These are phyloP conservation scores for Chrysophaeum taylorii DNA, from an alignment of 352 stramenopile species.

Conservation along the genomic window DNA sequence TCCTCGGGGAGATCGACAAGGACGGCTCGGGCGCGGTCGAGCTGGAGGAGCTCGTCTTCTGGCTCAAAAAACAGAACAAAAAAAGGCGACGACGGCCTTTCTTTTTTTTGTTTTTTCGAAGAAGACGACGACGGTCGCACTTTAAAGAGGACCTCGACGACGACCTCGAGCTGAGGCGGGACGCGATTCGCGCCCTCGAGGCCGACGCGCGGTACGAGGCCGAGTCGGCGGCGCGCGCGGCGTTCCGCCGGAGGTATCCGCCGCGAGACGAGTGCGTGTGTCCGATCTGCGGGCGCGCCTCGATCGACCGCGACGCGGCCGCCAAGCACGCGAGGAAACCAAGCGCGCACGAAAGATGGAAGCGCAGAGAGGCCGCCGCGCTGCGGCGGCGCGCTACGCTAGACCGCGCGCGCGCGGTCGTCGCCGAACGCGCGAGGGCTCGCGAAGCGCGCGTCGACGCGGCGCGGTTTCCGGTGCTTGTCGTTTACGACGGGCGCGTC, in stretches of 20 bases:
- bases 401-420: background rate
- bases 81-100: background rate
- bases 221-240: background rate
- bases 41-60: background rate
- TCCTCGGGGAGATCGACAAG: no score
- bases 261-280: background rate
- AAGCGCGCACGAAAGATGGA: background rate
- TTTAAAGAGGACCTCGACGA: background rate
- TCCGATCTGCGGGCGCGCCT: background rate
- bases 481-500: constrained; percentile 16
- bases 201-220: background rate
- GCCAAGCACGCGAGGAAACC: background rate
- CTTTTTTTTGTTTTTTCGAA: background rate
- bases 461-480: constrained; percentile 17
- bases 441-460: background rate
- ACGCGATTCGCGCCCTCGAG: background rate
- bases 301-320: background rate
- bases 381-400: background rate
- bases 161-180: background rate
- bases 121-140: background rate
- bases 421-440: background rate
- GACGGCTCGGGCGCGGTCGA: constrained; percentile 5
- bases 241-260: background rate
- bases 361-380: background rate
- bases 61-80: no score